These are phyloP conservation scores for Zygoascus meyerae DNA, from an alignment of 1,139 yeast genomes.

Conservation along the genomic window DNA sequence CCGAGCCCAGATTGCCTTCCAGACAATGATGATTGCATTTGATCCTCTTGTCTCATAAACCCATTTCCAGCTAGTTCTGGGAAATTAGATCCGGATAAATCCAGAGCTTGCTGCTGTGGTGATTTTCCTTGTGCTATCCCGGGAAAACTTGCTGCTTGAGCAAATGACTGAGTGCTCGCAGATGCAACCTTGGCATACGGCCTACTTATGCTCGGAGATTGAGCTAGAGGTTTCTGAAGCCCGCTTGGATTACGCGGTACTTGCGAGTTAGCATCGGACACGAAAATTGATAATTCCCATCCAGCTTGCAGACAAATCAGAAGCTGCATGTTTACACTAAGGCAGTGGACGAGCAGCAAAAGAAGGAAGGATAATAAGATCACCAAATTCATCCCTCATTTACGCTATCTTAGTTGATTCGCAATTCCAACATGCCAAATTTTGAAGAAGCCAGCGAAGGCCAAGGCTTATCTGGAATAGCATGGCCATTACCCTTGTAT, in stretches of 20 bases:
- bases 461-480: too few species aligned
- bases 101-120: slow-evolving; percentile 7
- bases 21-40: neutral
- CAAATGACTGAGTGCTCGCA: slow-evolving; percentile 12
- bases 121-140: slow-evolving; percentile 4
- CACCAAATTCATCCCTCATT: too few species aligned
- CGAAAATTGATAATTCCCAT: slow-evolving; percentile 3
- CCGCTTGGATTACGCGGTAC: slow-evolving; percentile 2
- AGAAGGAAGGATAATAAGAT: too few species aligned
- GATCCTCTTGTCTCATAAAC: slow-evolving; percentile 5
- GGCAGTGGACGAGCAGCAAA: too few species aligned
- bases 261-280: slow-evolving; percentile 5
- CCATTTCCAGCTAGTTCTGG: slow-evolving; percentile 12
- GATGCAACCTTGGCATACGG: slow-evolving; percentile 10
- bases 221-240: neutral
- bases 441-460: too few species aligned
- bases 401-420: too few species aligned
- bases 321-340: too few species aligned
- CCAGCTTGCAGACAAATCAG: too few species aligned
- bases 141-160: slow-evolving; percentile 14
- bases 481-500: too few species aligned
- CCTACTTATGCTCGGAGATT: slow-evolving; percentile 8
- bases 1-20: neutral
- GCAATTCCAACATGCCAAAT: too few species aligned
- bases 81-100: slow-evolving; percentile 9